These are phyloP conservation scores for Amylostereum areolatum DNA, from an alignment of 1,284 basidiomycete genomes.

Conservation along the genomic window DNA sequence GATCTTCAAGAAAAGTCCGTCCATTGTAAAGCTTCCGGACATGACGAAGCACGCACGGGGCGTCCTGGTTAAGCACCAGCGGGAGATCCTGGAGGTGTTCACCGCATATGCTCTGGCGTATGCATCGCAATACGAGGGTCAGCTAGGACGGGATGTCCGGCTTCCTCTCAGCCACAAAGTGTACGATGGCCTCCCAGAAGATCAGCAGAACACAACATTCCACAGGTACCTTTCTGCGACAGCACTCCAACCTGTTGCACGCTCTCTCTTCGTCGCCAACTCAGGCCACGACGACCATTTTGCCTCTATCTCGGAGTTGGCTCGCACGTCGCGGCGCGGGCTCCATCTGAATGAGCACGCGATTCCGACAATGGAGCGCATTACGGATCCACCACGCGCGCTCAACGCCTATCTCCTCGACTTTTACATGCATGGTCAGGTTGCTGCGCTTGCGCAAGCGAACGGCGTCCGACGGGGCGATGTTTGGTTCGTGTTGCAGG, in stretches of 20 bases:
- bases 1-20: conserved; percentile 42
- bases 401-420: conserved; percentile 64
- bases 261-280: conserved; percentile 56
- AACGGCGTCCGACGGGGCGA: conserved; percentile 56
- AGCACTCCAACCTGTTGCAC: conserved; percentile 30
- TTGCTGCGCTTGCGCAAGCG: conserved; percentile 36
- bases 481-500: conserved; percentile 56
- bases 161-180: conserved; percentile 42
- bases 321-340: conserved; percentile 43
- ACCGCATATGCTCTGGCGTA: conserved; percentile 47
- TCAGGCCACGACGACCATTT: conserved; percentile 59
- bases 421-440: conserved; percentile 62
- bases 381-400: conserved; percentile 27
- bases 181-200: conserved; percentile 11
- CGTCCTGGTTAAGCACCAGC: conserved; percentile 42
- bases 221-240: conserved; percentile 29
- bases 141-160: conserved; percentile 32
- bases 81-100: conserved; percentile 47
- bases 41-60: conserved; percentile 32
- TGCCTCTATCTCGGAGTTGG: conserved; percentile 41
- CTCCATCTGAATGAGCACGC: conserved; percentile 50
- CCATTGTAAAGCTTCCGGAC: conserved; percentile 49
- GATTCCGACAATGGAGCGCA: conserved; percentile 46
- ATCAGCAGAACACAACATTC: conserved; percentile 19
- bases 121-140: conserved; percentile 27